These are phyloP conservation scores for Blastobotrys peoriensis DNA, from an alignment of 805 yeast genomes.

Conservation along the genomic window DNA sequence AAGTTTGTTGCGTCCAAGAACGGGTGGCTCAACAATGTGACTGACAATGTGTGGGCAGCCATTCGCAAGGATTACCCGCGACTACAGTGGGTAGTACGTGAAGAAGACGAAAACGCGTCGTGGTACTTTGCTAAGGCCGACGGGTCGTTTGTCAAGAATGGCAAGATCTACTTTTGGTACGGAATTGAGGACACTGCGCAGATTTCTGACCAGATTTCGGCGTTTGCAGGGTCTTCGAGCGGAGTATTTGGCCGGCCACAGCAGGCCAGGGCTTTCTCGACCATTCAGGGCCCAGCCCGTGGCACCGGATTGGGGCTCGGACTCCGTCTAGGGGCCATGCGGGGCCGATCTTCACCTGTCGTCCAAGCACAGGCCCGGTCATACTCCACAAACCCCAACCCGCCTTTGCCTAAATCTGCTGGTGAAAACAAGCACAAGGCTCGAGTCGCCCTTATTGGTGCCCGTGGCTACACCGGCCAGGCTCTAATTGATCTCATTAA, in stretches of 20 bases:
- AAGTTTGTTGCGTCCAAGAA: constrained; percentile 80
- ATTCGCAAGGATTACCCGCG: constrained; percentile 65
- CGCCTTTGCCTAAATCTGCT: constrained; percentile 64
- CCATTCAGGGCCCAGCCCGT: constrained; percentile 16
- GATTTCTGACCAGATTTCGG: constrained; percentile 57
- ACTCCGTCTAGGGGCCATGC: constrained; percentile 1
- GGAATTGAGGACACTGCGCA: constrained; percentile 64
- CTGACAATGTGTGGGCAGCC: constrained; percentile 87
- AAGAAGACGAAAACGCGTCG: constrained; percentile 81
- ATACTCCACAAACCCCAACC: constrained; percentile 35
- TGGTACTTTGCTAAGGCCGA: constrained; percentile 93
- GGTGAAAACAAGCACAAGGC: constrained; percentile 59
- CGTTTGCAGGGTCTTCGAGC: constrained; percentile 30
- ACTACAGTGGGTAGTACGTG: constrained; percentile 84
- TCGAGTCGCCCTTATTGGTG: constrained; percentile 91
- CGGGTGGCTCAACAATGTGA: constrained; percentile 97
- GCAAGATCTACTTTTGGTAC: constrained; percentile 90
- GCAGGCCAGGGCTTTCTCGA: constrained; percentile 14
- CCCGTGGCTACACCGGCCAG: constrained; percentile 97
- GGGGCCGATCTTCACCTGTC: not conserved
- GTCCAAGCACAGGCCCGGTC: too few relatives aligned
- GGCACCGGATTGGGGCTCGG: constrained; percentile 16
- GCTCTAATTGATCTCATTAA: constrained; percentile 83
- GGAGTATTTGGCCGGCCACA: not conserved
- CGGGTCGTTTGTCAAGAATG: constrained; percentile 87